Base-by-base conservation (phyloP, 2,329 filamentous ascomycete genomes). In the Hymenoscyphus linearis region DNA sequence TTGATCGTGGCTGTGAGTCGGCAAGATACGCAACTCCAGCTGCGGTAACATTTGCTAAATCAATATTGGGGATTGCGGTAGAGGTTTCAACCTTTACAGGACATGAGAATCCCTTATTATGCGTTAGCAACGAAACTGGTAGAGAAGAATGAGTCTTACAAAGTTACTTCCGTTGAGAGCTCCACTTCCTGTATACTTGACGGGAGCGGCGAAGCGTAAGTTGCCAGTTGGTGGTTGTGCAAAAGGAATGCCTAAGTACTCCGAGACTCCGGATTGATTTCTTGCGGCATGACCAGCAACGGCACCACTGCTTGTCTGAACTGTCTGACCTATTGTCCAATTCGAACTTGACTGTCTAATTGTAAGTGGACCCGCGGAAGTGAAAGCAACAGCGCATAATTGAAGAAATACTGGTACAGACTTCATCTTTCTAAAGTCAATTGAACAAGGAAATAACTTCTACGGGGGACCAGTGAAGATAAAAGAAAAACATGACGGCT, bases 231-330 rank as follows among this genome's bases (percentile, higher is more conserved):
- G 74, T 5, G 74, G 72, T 26, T 72, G 65, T 1, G 74, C 75
- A 64, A 76, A 77, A 13, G 73, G 75, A 58, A 78, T 74, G 10
- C 74, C 74, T 5, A 76, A 67, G 60, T 78, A 78, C 56, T 66
- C 67, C 4, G 68, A 70, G 12, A 70, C 69, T 27, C 52, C 47
- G 22, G 64, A 57, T 1, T 55, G 53, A 27, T 60, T 62, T 1
- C 52, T 55, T 1, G 66, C 68, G 16, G 63, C 60, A 55, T 67
- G 64, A 5, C 69, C 68, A 55, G 58, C 18, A 6, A 70, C 62
- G 6, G 59, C 40, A 27, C 69, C 69, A 57, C 65, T 66, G 12
- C 50, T 62, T 35, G 67, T 70, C 18, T 62, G 53, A 16, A 64
- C 62, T 4, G 36, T 58, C 37, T 64, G 62, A 10, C 62, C 62